Conservation (phyloP, 805 yeast species). For the Wickerhamiella hasegawae region DNA sequence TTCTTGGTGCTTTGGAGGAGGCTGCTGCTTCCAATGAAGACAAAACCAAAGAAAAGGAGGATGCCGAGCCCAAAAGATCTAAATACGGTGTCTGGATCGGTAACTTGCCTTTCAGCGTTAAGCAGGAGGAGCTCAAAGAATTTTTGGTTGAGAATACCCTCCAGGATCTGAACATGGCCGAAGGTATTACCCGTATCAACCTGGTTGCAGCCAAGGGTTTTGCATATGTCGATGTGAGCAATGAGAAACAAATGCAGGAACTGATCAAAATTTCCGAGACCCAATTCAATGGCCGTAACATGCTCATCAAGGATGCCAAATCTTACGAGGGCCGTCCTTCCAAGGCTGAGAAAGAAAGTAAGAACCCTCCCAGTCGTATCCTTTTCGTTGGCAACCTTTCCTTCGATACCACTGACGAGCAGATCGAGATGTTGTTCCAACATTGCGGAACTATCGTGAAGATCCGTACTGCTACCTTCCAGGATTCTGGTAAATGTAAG, state of each 20-base stretch:
- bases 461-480: slow-evolving; percentile 95
- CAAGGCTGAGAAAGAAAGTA: slow-evolving; percentile 28
- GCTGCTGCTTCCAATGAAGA: slow-evolving; percentile 2
- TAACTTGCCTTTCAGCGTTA: slow-evolving; percentile 72
- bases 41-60: slow-evolving; percentile 18
- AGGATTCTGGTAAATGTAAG: slow-evolving; percentile 90
- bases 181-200: slow-evolving; percentile 58
- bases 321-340: slow-evolving; percentile 82
- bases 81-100: slow-evolving; percentile 81
- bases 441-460: slow-evolving; percentile 78
- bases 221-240: slow-evolving; percentile 73
- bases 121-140: slow-evolving; percentile 51
- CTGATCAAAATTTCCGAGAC: slow-evolving; percentile 58
- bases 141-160: slow-evolving; percentile 38
- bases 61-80: slow-evolving; percentile 14
- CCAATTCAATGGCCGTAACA: slow-evolving; percentile 65
- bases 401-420: slow-evolving; percentile 75
- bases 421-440: slow-evolving; percentile 65
- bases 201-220: slow-evolving; percentile 66
- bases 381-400: slow-evolving; percentile 87
- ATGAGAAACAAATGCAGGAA: slow-evolving; percentile 39
- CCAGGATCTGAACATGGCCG: slow-evolving; percentile 27
- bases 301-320: slow-evolving; percentile 65
- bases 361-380: slow-evolving; percentile 78
- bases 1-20: neutral